Conservation (phyloP, 768 basidiomycete species). For the Podaxis sp. region DNA sequence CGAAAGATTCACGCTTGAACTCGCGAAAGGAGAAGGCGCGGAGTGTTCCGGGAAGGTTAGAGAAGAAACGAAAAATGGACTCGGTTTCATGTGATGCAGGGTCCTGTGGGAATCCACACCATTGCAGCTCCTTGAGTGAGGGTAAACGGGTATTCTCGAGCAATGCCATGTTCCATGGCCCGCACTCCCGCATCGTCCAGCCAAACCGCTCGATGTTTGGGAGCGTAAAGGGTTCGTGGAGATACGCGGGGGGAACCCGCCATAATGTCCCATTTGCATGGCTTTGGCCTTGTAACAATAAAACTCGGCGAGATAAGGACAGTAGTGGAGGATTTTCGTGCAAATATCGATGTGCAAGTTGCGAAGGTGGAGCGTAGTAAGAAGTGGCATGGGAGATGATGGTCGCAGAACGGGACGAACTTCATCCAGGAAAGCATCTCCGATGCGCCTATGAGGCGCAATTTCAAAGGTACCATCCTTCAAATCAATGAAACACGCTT, state of each 20-base stretch:
- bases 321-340: neutral
- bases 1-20: neutral
- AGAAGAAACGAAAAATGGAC: neutral
- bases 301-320: neutral
- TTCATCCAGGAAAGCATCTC: neutral
- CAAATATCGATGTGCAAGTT: neutral
- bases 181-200: neutral
- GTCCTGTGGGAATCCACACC: neutral
- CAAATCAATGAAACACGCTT: neutral
- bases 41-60: neutral
- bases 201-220: neutral
- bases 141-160: neutral
- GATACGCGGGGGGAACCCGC: neutral
- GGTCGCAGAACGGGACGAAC: neutral
- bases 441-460: neutral
- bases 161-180: neutral
- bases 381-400: neutral
- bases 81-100: neutral
- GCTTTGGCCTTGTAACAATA: neutral
- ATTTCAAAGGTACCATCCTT: neutral
- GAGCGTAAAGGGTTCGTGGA: neutral
- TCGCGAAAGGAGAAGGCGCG: neutral
- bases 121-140: neutral
- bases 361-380: neutral
- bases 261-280: neutral